Percentiles rank a stretch among this genome's conserved stretches.
Conservation (phyloP, 805 yeast species). For the Pichia occidentalis region DNA sequence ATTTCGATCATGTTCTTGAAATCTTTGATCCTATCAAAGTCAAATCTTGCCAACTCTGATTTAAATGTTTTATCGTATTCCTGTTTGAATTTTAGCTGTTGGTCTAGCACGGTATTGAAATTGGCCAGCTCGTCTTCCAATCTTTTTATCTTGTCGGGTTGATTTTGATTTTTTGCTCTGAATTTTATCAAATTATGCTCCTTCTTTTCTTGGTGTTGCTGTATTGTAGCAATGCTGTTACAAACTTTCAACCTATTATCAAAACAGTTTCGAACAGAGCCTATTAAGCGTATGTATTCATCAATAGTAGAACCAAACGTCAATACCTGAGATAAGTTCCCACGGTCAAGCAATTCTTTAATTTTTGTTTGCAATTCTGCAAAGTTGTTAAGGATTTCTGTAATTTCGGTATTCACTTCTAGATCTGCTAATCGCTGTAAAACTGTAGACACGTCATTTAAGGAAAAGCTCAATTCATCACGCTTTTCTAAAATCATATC, state of each 20-base stretch:
- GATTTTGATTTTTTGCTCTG: constrained; percentile 38
- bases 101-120: constrained; percentile 46
- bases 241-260: constrained; percentile 62
- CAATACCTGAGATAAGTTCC: constrained; percentile 76
- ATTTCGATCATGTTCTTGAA: constrained; percentile 87
- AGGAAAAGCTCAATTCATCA: constrained; percentile 58
- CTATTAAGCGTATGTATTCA: constrained; percentile 73
- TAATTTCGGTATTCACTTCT: constrained; percentile 63
- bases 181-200: constrained; percentile 39
- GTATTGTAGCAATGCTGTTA: constrained; percentile 39
- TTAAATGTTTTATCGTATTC: constrained; percentile 59
- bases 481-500: constrained; percentile 73
- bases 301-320: constrained; percentile 84
- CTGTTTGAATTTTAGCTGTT: constrained; percentile 55
- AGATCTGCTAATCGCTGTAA: constrained; percentile 59
- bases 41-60: constrained; percentile 62
- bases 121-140: constrained; percentile 54
- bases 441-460: constrained; percentile 54
- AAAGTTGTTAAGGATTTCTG: constrained; percentile 61
- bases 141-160: constrained; percentile 54
- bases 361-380: constrained; percentile 66
- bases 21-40: constrained; percentile 69
- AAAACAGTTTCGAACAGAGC: constrained; percentile 67
- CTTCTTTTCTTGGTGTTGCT: constrained; percentile 38
- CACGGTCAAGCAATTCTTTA: constrained; percentile 67